Base-by-base conservation (phyloP, 208 protist genomes). In the Lotmaria passim region DNA sequence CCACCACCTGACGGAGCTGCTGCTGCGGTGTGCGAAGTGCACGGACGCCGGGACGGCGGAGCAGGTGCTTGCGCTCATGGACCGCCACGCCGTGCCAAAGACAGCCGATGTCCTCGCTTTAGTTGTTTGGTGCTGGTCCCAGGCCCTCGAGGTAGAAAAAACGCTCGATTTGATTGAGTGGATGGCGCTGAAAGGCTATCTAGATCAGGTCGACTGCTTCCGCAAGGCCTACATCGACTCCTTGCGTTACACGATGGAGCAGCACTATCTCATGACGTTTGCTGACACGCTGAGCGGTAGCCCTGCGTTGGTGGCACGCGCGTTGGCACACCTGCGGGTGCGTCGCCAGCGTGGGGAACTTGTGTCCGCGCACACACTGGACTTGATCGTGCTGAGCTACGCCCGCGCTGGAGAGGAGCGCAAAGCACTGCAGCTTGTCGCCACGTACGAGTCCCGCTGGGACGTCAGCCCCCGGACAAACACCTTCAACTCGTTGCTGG, bases 21-120 rank as follows among this genome's bases (percentile, higher is more conserved):
- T 96, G 33, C 76, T 93, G 48, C 75, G 78, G 38, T 92, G 86
- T 63, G 91, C 91, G 24, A 90, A 92, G 76, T 78, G 79, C 74
- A 86, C 83, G 3, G 88, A 96, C 59, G 78, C 83, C 6, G 73
- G 55, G 12, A 92, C 89, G 14, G 85, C 86, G 2, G 80, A 76
- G 55, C 79, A 90, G 63, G 83, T 86, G 36, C 65, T 94, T 28
- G 89, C 89, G 2, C 69, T 96, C 61, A 93, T 96, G 86, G 91
- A 96, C 68, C 82, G 91, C 6, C 91, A 96, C 60, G 76, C 77
- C 34, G 74, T 96, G 51, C 59, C 78, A 7, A 87, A 89, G 44
- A 93, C 89, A 2, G 85, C 83, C 5, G 88, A 96, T 64, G 73
- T 94, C 39, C 73, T 93, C 28, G 83, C 85, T 21, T 65, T 96